Conservation (phyloP, 1,284 basidiomycete species). For the Trametes pubescens region DNA sequence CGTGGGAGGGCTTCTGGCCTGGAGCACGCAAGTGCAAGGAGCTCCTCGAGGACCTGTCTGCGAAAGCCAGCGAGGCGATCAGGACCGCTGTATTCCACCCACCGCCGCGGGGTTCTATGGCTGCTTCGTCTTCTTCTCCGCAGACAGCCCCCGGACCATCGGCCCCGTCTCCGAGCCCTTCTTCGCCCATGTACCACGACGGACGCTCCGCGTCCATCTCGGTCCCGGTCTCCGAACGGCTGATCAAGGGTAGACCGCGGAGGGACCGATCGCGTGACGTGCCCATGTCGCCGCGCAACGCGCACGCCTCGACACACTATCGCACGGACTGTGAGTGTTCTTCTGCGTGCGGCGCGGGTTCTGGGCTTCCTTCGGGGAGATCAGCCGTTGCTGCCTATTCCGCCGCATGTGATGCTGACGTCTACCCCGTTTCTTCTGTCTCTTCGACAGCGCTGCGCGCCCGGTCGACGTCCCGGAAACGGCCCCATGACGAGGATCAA, state of each 20-base stretch:
- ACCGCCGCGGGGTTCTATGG: conserved; percentile 29
- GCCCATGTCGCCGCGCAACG: conserved; percentile 61
- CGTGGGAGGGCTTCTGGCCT: conserved; percentile 90
- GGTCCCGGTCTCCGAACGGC: conserved; percentile 47
- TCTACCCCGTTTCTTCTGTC: conserved; percentile 7
- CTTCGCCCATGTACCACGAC: conserved; percentile 25
- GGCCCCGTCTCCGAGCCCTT: conserved; percentile 32
- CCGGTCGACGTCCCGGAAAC: conserved; percentile 76
- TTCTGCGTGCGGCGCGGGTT: conserved; percentile 21
- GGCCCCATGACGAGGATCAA: conserved; percentile 72
- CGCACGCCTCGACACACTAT: conserved; percentile 66
- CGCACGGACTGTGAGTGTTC: conserved; percentile 69
- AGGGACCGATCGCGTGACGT: conserved; percentile 70
- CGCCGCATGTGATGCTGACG: conserved; percentile 31
- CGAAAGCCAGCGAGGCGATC: conserved; percentile 74
- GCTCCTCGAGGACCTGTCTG: conserved; percentile 71
- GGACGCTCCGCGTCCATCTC: conserved; percentile 36
- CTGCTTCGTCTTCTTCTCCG: conserved; percentile 22
- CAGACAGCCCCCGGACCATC: conserved; percentile 28
- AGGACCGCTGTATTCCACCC: conserved; percentile 40
- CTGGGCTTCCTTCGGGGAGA: conserved; percentile 33
- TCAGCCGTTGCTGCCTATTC: conserved; percentile 33
- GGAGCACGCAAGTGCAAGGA: conserved; percentile 89
- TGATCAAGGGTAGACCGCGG: conserved; percentile 60
- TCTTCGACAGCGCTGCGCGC: conserved; percentile 62